Conservation (phyloP, 2,329 filamentous ascomycete species). For the Chaetothyriales sp. region DNA sequence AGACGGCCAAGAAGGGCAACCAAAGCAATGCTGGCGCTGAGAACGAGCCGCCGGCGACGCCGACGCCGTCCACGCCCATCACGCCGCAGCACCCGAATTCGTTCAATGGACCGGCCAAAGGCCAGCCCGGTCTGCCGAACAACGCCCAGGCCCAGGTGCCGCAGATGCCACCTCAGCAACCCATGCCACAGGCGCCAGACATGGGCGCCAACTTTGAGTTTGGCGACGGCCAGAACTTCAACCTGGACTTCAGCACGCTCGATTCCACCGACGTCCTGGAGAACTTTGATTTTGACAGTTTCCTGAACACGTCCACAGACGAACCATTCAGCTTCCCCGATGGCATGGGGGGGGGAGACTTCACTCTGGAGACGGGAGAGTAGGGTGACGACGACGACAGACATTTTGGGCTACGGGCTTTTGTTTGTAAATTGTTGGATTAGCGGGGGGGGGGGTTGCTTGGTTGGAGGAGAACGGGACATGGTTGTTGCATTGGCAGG, state of each 20-base stretch:
- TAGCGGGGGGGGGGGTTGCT: background rate
- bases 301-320: slow-evolving; percentile 42
- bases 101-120: slow-evolving; percentile 26
- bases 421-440: background rate
- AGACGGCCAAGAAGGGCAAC: slow-evolving; percentile 33
- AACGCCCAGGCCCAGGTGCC: slow-evolving; percentile 23
- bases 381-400: slow-evolving; percentile 3
- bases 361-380: slow-evolving; percentile 14
- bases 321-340: slow-evolving; percentile 35
- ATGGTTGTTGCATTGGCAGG: background rate
- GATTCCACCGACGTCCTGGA: slow-evolving; percentile 36
- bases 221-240: slow-evolving; percentile 13
- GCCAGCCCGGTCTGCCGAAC: slow-evolving; percentile 17
- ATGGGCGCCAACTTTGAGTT: slow-evolving; percentile 13
- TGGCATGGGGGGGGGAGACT: slow-evolving; percentile 28
- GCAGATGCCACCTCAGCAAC: slow-evolving; percentile 17
- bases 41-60: slow-evolving; percentile 33
- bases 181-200: slow-evolving; percentile 18
- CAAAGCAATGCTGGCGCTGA: slow-evolving; percentile 31
- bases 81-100: slow-evolving; percentile 36
- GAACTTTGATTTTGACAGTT: slow-evolving; percentile 53
- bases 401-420: background rate
- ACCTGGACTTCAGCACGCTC: slow-evolving; percentile 28
- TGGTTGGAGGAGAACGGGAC: background rate
- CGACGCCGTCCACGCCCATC: slow-evolving; percentile 37